Base-by-base conservation (phyloP, 805 yeast species). In the Cephaloascus albidus region DNA sequence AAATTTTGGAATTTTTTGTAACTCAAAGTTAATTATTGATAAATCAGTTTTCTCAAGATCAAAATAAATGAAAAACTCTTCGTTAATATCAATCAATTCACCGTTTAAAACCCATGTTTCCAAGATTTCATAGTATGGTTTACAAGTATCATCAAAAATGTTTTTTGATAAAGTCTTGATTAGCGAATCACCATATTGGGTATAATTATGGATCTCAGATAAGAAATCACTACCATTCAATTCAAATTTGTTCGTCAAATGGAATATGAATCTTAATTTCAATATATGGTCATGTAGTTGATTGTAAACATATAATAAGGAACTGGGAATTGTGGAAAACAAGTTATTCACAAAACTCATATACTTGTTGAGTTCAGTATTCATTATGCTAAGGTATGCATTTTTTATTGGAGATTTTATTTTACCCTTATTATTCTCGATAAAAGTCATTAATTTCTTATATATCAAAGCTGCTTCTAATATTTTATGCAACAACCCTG, bases 401-500 rank as follows among this genome's bases (percentile, higher is more conserved):
- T 76, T 77, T 43, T 74, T 75, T 14, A 82, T 67, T 6, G 84
- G 80, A 3, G 82, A 72, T 18, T 53, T 44, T 17, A 52, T 46
- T 3, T 47, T 49, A 42, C 58, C 47, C 45, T 57, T 54, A 34
- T 49, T 37, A 18, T 48, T 37, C 31, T 58, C 61, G 10, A 70
- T 45, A 17, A 51, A 48, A 14, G 38, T 40, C 3, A 54, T 56
- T 28, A 86, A 56, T 34, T 63, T 55, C 38, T 70, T 68, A 57
- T 74, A 85, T 3, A 87, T 58, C 27, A 88, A 57, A 0, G 85
- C 90, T 1, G 87, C 82, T 54, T 88, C 96, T 33, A 81, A 61
- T 1, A 84, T 58, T 20, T 67, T 55, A 40, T 70, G 75, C 26
- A 85, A 54, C 20, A 78, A 48, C 1, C 78, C 78, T 35, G 80